Conservation (phyloP, 805 yeast species). For the Cyberlindnera mycetangii region DNA sequence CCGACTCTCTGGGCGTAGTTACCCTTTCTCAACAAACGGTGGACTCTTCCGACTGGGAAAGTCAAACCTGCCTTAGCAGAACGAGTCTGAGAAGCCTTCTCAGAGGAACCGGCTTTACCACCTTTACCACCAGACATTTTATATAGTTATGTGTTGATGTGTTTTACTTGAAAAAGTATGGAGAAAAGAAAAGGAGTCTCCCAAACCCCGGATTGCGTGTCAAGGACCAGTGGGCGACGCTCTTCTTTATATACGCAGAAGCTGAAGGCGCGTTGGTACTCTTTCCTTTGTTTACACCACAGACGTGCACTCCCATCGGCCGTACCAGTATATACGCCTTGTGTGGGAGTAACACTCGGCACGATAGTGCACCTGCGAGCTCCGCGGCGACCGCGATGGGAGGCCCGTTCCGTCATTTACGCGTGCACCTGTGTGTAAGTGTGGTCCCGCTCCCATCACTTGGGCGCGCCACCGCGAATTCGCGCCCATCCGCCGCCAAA, state of each 20-base stretch:
- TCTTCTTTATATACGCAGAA: slow-evolving; percentile 6
- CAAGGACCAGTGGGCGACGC: not conserved
- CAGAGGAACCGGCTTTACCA: slow-evolving; percentile 93
- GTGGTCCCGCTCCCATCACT: not conserved
- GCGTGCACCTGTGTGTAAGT: not conserved
- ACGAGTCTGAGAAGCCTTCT: slow-evolving; percentile 96
- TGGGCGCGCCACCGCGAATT: not conserved
- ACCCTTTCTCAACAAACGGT: slow-evolving; percentile 94
- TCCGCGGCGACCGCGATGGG: not conserved
- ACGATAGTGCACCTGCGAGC: not conserved
- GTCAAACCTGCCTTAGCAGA: slow-evolving; percentile 98
- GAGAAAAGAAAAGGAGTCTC: not conserved
- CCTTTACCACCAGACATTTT: slow-evolving; percentile 68
- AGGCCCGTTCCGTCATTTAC: not conserved
- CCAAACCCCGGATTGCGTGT: not conserved
- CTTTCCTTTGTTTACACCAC: slow-evolving; percentile 1
- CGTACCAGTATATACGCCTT: not conserved
- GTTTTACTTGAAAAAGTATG: slow-evolving; percentile 9
- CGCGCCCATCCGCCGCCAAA: not conserved
- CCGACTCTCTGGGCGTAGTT: slow-evolving; percentile 98
- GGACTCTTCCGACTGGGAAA: slow-evolving; percentile 99
- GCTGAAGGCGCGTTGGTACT: not conserved
- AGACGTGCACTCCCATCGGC: slow-evolving; percentile 1
- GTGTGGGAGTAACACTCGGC: not conserved
- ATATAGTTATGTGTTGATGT: slow-evolving; percentile 13